A percentile compares a stretch with the other conserved stretches of the same genome.
Conservation (phyloP, 768 basidiomycete species). For the Leccinellum luteum region DNA sequence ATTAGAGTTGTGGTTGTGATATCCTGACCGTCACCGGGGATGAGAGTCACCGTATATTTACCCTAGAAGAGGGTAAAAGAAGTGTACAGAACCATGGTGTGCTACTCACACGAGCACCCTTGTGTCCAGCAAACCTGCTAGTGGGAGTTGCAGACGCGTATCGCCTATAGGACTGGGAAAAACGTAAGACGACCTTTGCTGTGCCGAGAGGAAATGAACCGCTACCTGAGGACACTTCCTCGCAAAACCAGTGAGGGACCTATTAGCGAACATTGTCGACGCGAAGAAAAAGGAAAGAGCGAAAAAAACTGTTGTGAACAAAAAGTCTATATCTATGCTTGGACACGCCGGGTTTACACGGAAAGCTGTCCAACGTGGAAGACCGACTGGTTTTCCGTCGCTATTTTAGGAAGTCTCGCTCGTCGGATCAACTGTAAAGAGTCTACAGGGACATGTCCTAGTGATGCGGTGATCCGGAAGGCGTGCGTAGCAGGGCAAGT, state of each 20-base stretch:
- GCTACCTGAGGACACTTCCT: conserved; percentile 51
- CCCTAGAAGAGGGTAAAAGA: conserved; percentile 51
- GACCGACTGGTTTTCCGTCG: background rate
- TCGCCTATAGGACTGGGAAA: conserved; percentile 48
- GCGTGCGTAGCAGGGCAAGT: background rate
- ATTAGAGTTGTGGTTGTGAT: conserved; percentile 6
- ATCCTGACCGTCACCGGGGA: conserved; percentile 87
- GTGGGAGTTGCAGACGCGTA: conserved; percentile 78
- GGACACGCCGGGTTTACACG: conserved; percentile 24
- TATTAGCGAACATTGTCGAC: conserved; percentile 55
- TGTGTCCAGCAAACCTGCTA: conserved; percentile 87
- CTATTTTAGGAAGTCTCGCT: conserved; percentile 10
- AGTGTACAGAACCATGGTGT: background rate
- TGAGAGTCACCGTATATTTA: conserved; percentile 93
- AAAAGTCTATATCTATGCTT: conserved; percentile 6
- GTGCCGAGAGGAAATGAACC: background rate
- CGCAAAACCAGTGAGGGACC: conserved; percentile 54
- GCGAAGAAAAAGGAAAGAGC: conserved; percentile 17
- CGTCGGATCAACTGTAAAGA: background rate
- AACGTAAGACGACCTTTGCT: conserved; percentile 12
- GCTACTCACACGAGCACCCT: conserved; percentile 74
- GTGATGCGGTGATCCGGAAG: background rate
- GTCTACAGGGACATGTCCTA: background rate
- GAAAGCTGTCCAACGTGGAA: conserved; percentile 19
- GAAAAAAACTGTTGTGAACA: conserved; percentile 14